Evolutionary conservation across 2,329 filamentous ascomycete species (phyloP).

Genomic region (Zymoseptoria pseudotritici): DNA sequence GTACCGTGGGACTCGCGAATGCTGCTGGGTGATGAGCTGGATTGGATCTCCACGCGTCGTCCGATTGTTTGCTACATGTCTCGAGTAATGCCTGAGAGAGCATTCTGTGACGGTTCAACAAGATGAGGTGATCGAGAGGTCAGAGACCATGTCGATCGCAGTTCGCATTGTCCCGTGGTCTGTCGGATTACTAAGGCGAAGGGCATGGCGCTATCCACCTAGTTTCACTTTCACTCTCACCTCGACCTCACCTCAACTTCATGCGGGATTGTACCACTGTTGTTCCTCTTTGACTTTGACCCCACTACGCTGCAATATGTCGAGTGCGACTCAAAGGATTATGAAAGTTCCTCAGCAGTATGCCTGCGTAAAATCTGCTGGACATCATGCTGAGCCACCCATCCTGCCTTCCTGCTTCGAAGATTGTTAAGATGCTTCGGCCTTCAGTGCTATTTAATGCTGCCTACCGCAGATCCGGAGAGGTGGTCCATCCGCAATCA

Average conservation of each 20-base stretch:
- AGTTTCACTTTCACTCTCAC: neutral
- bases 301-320: neutral
- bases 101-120: neutral
- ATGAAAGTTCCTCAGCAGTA: neutral
- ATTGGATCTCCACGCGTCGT: too few relatives aligned
- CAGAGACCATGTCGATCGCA: neutral
- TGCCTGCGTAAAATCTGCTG: neutral
- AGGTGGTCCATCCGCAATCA: neutral
- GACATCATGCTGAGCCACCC: neutral
- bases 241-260: neutral
- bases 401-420: neutral
- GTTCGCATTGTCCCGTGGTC: neutral
- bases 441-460: neutral
- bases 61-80: too few relatives aligned
- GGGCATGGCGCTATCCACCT: too few relatives aligned
- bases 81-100: neutral
- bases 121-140: too few relatives aligned
- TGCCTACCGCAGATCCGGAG: neutral
- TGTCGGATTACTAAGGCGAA: neutral
- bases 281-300: neutral
- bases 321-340: neutral
- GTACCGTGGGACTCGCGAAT: neutral
- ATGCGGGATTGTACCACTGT: neutral
- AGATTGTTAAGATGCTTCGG: neutral
- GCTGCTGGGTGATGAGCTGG: too few relatives aligned